Percentiles rank a stretch among this genome's conserved stretches.
phyloP scores from a whole-genome alignment of 495 filamentous ascomycete species.

The Xylaria flabelliformis region DNA sequence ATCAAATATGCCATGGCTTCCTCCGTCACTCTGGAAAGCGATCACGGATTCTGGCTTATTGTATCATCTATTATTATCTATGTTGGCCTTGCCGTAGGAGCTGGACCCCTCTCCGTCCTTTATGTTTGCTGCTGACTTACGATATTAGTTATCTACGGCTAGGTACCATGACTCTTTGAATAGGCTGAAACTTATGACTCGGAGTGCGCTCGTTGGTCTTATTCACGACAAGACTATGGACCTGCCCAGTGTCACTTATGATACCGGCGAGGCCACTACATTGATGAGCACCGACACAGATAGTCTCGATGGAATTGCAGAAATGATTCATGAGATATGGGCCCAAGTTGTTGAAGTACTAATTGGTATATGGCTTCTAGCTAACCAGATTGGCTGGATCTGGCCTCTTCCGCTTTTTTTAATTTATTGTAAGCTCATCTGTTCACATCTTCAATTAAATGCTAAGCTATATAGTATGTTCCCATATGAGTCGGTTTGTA shows the following conservation, averaged over 20 bases:
- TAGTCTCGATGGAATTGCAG: conserved; percentile 36
- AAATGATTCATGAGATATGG: conserved; percentile 53
- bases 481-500: conserved; percentile 51
- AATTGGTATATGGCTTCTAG: conserved; percentile 64
- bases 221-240: conserved; percentile 62
- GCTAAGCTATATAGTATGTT: conserved; percentile 39
- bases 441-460: background rate
- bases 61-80: conserved; percentile 65
- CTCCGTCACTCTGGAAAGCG: background rate
- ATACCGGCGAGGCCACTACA: conserved; percentile 61
- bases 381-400: conserved; percentile 61
- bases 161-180: conserved; percentile 63
- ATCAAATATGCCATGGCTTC: conserved; percentile 55
- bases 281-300: conserved; percentile 62
- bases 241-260: conserved; percentile 49
- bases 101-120: background rate
- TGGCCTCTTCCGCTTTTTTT: conserved; percentile 63
- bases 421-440: conserved; percentile 53
- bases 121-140: no score
- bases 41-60: conserved; percentile 62
- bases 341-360: conserved; percentile 63
- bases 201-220: conserved; percentile 63
- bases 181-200: conserved; percentile 63
- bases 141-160: conserved; percentile 53
- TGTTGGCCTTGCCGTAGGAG: conserved; percentile 62